Percentiles rank a stretch among this genome's conserved stretches.
phyloP scores from a whole-genome alignment of 306 rosid species.

The Hippophae gyantsensis region DNA sequence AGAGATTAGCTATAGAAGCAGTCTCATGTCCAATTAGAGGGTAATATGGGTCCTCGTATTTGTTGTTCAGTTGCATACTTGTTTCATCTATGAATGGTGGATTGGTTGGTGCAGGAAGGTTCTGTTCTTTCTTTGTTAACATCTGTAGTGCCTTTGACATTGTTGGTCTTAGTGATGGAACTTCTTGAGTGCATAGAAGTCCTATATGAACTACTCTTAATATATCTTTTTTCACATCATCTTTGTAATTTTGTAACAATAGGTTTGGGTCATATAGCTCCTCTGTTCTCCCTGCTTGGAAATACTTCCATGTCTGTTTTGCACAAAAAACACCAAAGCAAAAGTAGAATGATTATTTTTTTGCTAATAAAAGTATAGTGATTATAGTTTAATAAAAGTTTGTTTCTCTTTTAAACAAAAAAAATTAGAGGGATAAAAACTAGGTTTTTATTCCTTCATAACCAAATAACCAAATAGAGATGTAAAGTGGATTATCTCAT shows the following conservation, averaged over 20 bases:
- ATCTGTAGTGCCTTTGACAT: constrained; percentile 72
- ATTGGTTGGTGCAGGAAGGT: constrained; percentile 60
- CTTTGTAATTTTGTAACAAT: constrained; percentile 31
- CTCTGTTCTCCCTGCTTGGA: constrained; percentile 48
- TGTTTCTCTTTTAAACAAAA: too few species aligned
- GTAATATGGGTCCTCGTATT: constrained; percentile 33
- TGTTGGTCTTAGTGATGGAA: constrained; percentile 51
- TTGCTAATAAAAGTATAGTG: neutral
- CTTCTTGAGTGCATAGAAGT: constrained; percentile 84
- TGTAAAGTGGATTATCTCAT: too few species aligned
- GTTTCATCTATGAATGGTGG: constrained; percentile 85
- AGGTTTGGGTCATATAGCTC: constrained; percentile 64
- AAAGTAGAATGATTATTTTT: too few species aligned
- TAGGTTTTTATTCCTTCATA: too few species aligned
- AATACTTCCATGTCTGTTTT: constrained; percentile 77
- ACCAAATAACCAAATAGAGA: too few species aligned
- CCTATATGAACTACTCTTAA: constrained; percentile 70
- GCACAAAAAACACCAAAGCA: constrained; percentile 3
- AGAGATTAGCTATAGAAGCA: constrained; percentile 54
- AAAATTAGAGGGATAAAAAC: too few species aligned
- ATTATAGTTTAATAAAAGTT: neutral
- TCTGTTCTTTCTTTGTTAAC: constrained; percentile 57
- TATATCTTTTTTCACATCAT: constrained; percentile 32
- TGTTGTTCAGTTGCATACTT: constrained; percentile 67
- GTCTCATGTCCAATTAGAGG: constrained; percentile 22